Evolutionary conservation across 352 stramenopile species (phyloP).

Genomic region (Phytophthora cryptogea): DNA sequence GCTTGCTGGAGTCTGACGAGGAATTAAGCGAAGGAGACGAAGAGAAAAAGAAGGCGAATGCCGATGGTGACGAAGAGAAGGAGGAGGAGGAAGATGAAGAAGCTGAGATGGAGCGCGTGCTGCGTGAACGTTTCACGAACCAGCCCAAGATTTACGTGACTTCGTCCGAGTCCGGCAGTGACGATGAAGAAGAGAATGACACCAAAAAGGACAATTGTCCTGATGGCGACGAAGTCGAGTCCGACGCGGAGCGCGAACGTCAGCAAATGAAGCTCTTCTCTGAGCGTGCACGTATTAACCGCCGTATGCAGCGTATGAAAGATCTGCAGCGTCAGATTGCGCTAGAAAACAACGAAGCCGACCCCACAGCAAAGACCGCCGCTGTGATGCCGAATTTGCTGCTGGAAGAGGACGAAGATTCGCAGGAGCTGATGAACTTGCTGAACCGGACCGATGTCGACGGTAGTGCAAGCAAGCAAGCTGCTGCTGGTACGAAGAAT

Average conservation of each 20-base stretch:
- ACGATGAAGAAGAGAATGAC: slow-evolving; percentile 49
- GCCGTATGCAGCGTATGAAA: slow-evolving; percentile 87
- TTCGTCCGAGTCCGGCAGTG: slow-evolving; percentile 79
- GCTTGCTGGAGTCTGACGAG: slow-evolving; percentile 81
- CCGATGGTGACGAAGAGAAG: slow-evolving; percentile 40
- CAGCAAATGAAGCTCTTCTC: slow-evolving; percentile 90
- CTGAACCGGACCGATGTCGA: slow-evolving; percentile 63
- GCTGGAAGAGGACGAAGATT: slow-evolving; percentile 82
- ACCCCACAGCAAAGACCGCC: slow-evolving; percentile 26
- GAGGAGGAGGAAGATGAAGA: slow-evolving; percentile 77
- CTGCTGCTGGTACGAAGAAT: slow-evolving; percentile 7
- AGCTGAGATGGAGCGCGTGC: slow-evolving; percentile 77
- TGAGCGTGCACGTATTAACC: slow-evolving; percentile 79
- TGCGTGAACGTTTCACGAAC: slow-evolving; percentile 72
- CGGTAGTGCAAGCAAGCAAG: slow-evolving; percentile 13
- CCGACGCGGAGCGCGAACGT: slow-evolving; percentile 79
- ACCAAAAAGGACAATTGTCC: slow-evolving; percentile 25
- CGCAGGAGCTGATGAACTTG: slow-evolving; percentile 68
- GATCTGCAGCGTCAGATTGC: slow-evolving; percentile 70
- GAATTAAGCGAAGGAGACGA: slow-evolving; percentile 65
- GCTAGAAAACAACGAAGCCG: slow-evolving; percentile 45
- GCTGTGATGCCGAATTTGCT: slow-evolving; percentile 55
- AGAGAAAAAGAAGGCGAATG: slow-evolving; percentile 36
- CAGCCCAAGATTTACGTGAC: slow-evolving; percentile 89
- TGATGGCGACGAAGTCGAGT: slow-evolving; percentile 62